Evolutionary conservation across 805 yeast species (phyloP).

Genomic region (Ascoidea asiatica): DNA sequence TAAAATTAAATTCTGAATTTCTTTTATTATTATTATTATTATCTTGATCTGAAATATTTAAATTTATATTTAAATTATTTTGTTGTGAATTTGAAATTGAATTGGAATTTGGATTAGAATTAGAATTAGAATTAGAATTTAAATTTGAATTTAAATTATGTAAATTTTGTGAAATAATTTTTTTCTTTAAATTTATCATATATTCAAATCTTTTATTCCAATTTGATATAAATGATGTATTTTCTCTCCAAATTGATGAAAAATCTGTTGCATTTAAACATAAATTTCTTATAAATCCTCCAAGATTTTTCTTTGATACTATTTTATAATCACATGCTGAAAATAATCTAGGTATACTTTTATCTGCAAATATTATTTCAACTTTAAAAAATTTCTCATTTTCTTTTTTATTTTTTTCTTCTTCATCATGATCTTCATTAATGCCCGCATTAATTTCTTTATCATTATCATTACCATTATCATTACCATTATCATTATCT

Average conservation of each 20-base stretch:
- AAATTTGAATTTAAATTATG: no score
- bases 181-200: conserved; percentile 4
- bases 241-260: conserved; percentile 62
- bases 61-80: no score
- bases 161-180: no score
- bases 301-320: conserved; percentile 42
- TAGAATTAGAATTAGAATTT: no score
- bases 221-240: conserved; percentile 39
- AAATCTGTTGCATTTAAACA: conserved; percentile 56
- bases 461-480: background rate
- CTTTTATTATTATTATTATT: no score
- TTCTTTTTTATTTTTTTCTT: conserved; percentile 3
- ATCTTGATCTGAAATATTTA: no score
- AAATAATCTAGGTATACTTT: conserved; percentile 62
- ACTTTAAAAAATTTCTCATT: conserved; percentile 37
- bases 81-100: no score
- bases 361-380: conserved; percentile 41
- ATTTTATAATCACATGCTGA: conserved; percentile 69
- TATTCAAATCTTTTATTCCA: conserved; percentile 44
- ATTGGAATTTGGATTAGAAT: no score
- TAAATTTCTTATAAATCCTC: conserved; percentile 53
- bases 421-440: conserved; percentile 1
- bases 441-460: background rate
- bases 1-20: no score
- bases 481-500: conserved; percentile 1